Percentiles rank a stretch among this genome's conserved stretches.
phyloP scores from a whole-genome alignment of 805 yeast genomes.

The Hanseniaspora mollemarum region DNA sequence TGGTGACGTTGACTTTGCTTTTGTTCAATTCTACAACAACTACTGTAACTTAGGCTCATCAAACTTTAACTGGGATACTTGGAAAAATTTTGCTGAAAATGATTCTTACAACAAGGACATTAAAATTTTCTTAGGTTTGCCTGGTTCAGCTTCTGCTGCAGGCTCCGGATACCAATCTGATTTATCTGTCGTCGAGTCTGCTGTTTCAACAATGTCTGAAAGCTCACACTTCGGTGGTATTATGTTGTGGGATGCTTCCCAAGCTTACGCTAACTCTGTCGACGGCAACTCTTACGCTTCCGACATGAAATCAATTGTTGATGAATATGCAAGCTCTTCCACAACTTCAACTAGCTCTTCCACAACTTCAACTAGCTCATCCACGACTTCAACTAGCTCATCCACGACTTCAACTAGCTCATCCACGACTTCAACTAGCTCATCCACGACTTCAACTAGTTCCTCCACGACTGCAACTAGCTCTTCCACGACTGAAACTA shows the following conservation, averaged over 20 bases:
- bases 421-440: slow-evolving; percentile 5
- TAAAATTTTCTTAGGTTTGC: slow-evolving; percentile 63
- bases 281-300: slow-evolving; percentile 37
- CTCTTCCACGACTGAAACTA: slow-evolving; percentile 4
- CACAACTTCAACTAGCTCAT: slow-evolving; percentile 19
- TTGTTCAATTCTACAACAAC: slow-evolving; percentile 84
- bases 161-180: slow-evolving; percentile 50
- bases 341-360: slow-evolving; percentile 19
- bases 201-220: slow-evolving; percentile 62
- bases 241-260: slow-evolving; percentile 85
- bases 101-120: slow-evolving; percentile 50
- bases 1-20: slow-evolving; percentile 65
- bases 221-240: slow-evolving; percentile 73
- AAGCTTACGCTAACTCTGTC: slow-evolving; percentile 41
- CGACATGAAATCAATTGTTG: slow-evolving; percentile 36
- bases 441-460: slow-evolving; percentile 20
- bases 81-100: slow-evolving; percentile 52
- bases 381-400: slow-evolving; percentile 18
- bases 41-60: slow-evolving; percentile 44
- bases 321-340: slow-evolving; percentile 17
- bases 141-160: slow-evolving; percentile 52
- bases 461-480: slow-evolving; percentile 13
- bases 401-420: not conserved
- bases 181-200: slow-evolving; percentile 30
- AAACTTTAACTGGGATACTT: slow-evolving; percentile 58